These are phyloP conservation scores for Kwoniella pini DNA, from an alignment of 768 basidiomycete species.

Conservation along the genomic window DNA sequence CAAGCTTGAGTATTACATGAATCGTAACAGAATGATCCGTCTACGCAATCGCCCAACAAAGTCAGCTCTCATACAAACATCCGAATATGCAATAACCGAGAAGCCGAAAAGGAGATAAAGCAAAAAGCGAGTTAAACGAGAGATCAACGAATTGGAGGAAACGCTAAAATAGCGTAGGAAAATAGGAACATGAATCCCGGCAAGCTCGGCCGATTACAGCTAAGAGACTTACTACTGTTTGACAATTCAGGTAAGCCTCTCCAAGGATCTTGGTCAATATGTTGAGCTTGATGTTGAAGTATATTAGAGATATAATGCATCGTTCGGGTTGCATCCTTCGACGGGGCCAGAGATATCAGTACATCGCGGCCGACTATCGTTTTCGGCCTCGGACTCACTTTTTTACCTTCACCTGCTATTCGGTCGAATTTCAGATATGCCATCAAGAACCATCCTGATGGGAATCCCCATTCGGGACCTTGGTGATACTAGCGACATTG, in stretches of 20 bases:
- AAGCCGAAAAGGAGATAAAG: neutral
- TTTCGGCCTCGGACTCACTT: constrained; percentile 58
- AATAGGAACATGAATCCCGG: neutral
- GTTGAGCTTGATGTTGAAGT: constrained; percentile 68
- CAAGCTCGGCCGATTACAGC: constrained; percentile 5
- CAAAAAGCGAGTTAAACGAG: neutral
- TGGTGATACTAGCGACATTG: constrained; percentile 57
- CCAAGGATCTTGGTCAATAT: constrained; percentile 84
- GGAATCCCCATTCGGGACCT: constrained; percentile 96
- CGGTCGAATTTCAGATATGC: constrained; percentile 89
- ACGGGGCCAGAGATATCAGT: no score
- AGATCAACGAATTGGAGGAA: neutral
- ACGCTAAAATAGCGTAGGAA: neutral
- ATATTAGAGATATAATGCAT: constrained; percentile 76
- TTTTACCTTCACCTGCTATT: constrained; percentile 65
- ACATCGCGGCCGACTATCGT: no score
- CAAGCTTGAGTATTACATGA: constrained; percentile 95
- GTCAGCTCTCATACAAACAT: no score
- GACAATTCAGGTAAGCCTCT: constrained; percentile 80
- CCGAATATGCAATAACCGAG: no score
- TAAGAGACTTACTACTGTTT: constrained; percentile 44
- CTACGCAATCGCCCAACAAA: constrained; percentile 30
- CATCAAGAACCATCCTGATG: constrained; percentile 89
- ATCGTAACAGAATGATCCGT: constrained; percentile 79
- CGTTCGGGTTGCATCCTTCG: constrained; percentile 68